phyloP scores from a whole-genome alignment of 2,329 filamentous ascomycete species.

The Clarireedia hainanense region DNA sequence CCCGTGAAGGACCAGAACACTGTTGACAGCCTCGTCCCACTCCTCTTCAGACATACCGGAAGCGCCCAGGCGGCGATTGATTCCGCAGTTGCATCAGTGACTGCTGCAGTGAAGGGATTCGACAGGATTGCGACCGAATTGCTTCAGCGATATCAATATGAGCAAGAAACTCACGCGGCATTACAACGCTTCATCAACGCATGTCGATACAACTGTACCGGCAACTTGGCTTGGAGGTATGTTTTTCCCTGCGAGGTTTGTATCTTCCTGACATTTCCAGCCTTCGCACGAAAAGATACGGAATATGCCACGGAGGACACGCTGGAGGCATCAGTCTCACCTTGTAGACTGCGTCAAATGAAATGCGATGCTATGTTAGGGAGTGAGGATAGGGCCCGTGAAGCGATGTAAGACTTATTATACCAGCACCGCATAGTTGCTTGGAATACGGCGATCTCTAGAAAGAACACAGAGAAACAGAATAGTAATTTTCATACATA shows the following conservation, averaged over 20 bases:
- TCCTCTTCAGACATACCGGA: background rate
- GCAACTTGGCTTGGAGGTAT: slow-evolving; percentile 14
- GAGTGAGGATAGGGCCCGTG: background rate
- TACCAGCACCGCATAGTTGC: too few relatives aligned
- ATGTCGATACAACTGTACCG: slow-evolving; percentile 9
- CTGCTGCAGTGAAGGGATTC: slow-evolving; percentile 6
- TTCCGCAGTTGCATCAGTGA: slow-evolving; percentile 5
- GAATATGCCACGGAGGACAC: background rate
- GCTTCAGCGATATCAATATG: slow-evolving; percentile 4
- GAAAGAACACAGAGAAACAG: too few relatives aligned
- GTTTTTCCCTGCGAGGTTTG: background rate
- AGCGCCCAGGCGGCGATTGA: slow-evolving; percentile 9
- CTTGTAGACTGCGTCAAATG: background rate
- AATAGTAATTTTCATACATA: too few relatives aligned
- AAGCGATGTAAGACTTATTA: background rate
- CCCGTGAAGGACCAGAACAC: background rate
- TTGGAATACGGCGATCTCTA: too few relatives aligned
- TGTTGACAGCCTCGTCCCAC: slow-evolving; percentile 12
- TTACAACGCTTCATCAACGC: slow-evolving; percentile 10
- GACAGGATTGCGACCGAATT: background rate
- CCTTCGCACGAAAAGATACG: background rate
- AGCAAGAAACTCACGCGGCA: background rate
- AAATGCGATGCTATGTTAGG: background rate
- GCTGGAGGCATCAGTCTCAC: background rate
- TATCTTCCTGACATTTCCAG: background rate